A percentile compares a stretch with the other conserved stretches of the same genome.
phyloP scores from a whole-genome alignment of 768 basidiomycete species.

The Phaeolepiota aurea region DNA sequence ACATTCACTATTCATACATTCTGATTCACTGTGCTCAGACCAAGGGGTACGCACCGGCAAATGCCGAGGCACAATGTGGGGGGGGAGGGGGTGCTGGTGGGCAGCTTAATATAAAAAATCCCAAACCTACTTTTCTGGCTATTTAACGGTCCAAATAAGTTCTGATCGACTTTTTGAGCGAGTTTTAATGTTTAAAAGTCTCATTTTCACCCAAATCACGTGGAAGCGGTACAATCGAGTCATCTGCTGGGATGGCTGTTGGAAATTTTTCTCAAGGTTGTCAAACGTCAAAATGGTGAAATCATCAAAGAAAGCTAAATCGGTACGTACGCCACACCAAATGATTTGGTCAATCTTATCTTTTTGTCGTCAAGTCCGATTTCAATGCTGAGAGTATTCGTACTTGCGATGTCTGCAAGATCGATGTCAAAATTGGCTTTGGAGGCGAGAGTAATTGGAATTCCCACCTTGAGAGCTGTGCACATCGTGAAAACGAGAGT shows the following conservation, averaged over 20 bases:
- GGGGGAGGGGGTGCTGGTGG: constrained; percentile 3
- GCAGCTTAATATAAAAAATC: not conserved
- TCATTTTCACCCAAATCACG: not conserved
- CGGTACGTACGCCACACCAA: not conserved
- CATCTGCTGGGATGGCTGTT: no score
- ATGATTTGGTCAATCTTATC: not conserved
- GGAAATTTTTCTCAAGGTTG: no score
- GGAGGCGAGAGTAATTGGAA: constrained; percentile 3
- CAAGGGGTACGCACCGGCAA: constrained; percentile 5
- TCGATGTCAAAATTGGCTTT: constrained; percentile 3
- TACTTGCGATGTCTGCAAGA: constrained; percentile 1
- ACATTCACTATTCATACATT: not conserved
- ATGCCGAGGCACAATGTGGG: constrained; percentile 4
- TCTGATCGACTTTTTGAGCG: not conserved
- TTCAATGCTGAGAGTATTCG: constrained; percentile 1
- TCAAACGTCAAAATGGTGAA: not conserved
- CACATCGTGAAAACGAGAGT: constrained; percentile 2
- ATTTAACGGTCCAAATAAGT: not conserved
- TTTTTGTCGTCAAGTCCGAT: not conserved
- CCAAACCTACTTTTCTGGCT: not conserved
- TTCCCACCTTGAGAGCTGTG: not conserved
- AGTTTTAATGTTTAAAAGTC: not conserved
- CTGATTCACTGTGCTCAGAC: not conserved
- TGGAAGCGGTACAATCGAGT: no score
- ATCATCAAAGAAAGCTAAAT: not conserved